Percentiles rank a stretch among this genome's conserved stretches.
phyloP scores from a whole-genome alignment of 139 green algal species.

The Volvox africanus region DNA sequence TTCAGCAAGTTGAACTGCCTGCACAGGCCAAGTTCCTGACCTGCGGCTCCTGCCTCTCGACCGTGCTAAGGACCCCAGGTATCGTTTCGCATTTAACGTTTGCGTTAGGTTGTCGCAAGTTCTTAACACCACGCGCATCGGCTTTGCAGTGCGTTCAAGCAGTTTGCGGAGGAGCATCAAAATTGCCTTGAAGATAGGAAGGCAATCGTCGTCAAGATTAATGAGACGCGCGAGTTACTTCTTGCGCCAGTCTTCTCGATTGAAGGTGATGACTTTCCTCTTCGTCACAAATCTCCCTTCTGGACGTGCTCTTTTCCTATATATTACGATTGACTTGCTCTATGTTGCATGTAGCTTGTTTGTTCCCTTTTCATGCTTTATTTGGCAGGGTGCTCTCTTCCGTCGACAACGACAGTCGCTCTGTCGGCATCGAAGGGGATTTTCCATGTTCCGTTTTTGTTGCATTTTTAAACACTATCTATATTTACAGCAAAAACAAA shows the following conservation, averaged over 20 bases:
- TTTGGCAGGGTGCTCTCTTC: background rate
- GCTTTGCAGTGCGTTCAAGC: constrained; percentile 12
- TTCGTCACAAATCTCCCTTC: background rate
- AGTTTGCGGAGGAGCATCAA: constrained; percentile 49
- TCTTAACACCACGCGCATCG: background rate
- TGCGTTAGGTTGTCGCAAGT: background rate
- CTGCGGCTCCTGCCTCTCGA: constrained; percentile 28
- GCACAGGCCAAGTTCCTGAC: constrained; percentile 37
- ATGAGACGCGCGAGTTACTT: constrained; percentile 56
- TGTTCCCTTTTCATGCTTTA: background rate
- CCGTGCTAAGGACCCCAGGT: constrained; percentile 4
- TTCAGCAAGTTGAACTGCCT: background rate
- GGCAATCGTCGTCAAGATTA: constrained; percentile 58
- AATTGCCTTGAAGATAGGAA: constrained; percentile 26
- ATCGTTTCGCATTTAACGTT: background rate
- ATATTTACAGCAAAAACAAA: too few relatives aligned
- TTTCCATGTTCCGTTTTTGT: too few relatives aligned
- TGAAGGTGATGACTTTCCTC: constrained; percentile 44
- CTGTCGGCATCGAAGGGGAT: too few relatives aligned
- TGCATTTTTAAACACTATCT: too few relatives aligned
- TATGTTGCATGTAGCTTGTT: background rate
- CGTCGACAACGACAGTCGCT: too few relatives aligned
- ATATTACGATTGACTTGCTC: background rate
- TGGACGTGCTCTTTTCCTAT: background rate
- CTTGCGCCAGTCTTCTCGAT: constrained; percentile 57